These are phyloP conservation scores for Xanthoconium stramineum DNA, from an alignment of 768 basidiomycete species.

Conservation along the genomic window DNA sequence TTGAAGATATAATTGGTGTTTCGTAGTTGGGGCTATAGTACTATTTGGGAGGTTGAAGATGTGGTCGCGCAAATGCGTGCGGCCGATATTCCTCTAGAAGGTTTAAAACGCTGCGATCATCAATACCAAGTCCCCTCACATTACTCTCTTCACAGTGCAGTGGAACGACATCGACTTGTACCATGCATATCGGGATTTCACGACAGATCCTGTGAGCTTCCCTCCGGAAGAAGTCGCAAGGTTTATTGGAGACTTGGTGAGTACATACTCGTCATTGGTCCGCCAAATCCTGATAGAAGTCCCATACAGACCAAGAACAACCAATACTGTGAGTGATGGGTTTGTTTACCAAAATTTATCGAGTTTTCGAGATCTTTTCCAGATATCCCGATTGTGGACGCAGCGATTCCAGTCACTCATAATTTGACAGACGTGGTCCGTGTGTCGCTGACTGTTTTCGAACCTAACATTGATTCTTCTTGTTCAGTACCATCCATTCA, in stretches of 20 bases:
- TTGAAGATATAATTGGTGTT: background rate
- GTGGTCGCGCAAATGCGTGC: slow-evolving; percentile 56
- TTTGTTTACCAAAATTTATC: background rate
- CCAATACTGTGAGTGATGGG: slow-evolving; percentile 18
- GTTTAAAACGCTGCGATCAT: slow-evolving; percentile 25
- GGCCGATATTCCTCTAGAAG: slow-evolving; percentile 71
- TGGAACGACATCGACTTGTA: slow-evolving; percentile 78
- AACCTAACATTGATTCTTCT: background rate
- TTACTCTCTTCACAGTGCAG: slow-evolving; percentile 43
- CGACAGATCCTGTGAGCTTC: slow-evolving; percentile 61
- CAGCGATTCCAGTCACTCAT: slow-evolving; percentile 50
- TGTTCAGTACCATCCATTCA: slow-evolving; percentile 62
- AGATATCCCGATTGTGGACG: slow-evolving; percentile 72
- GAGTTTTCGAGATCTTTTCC: background rate
- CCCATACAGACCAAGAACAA: slow-evolving; percentile 14
- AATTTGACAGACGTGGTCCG: slow-evolving; percentile 62
- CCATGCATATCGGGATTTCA: slow-evolving; percentile 67
- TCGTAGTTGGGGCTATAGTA: slow-evolving; percentile 41
- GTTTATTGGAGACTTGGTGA: slow-evolving; percentile 54
- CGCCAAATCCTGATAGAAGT: background rate
- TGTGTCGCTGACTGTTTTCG: slow-evolving; percentile 1
- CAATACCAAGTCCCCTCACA: background rate
- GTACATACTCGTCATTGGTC: slow-evolving; percentile 14
- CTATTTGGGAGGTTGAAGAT: slow-evolving; percentile 51
- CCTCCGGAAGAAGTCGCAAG: slow-evolving; percentile 47